phyloP scores from a whole-genome alignment of 306 rosid species.

The Cyamopsis tetragonoloba region DNA sequence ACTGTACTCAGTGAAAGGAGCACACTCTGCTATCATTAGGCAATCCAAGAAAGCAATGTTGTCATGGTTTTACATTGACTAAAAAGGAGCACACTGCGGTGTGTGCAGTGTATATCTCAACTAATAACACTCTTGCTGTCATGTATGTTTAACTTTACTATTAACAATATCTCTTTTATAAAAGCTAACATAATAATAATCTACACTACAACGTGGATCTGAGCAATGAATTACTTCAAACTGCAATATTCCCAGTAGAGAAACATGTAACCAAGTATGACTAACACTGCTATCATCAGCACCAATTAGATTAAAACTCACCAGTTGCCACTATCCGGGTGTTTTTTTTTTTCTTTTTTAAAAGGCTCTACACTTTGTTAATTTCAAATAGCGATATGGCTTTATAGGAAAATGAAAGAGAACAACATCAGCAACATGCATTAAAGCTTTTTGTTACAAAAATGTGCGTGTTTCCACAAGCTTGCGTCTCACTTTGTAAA shows the following conservation, averaged over 20 bases:
- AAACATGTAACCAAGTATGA: conserved; percentile 4
- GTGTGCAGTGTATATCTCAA: neutral
- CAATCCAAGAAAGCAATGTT: neutral
- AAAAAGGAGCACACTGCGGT: too few species aligned
- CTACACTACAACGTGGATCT: conserved; percentile 8
- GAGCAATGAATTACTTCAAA: conserved; percentile 5
- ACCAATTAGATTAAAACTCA: neutral
- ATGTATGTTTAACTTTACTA: neutral
- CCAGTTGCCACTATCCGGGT: neutral
- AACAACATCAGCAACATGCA: neutral
- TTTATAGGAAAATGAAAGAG: neutral
- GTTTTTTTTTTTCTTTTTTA: too few species aligned
- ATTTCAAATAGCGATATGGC: neutral
- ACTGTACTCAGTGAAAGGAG: neutral
- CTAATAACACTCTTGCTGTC: neutral
- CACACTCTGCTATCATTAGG: too few species aligned
- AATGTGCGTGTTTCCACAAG: neutral
- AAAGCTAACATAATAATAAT: conserved; percentile 5
- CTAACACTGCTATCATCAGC: neutral
- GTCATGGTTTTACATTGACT: neutral
- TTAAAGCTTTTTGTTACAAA: neutral
- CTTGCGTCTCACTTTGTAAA: neutral
- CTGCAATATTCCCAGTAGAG: neutral
- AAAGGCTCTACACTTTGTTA: neutral
- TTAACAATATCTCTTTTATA: neutral